A percentile compares a stretch with the other conserved stretches of the same genome.
These are phyloP conservation scores for Cladosporium austrohemisphaericum DNA, from an alignment of 2,329 filamentous ascomycete species.

Conservation along the genomic window DNA sequence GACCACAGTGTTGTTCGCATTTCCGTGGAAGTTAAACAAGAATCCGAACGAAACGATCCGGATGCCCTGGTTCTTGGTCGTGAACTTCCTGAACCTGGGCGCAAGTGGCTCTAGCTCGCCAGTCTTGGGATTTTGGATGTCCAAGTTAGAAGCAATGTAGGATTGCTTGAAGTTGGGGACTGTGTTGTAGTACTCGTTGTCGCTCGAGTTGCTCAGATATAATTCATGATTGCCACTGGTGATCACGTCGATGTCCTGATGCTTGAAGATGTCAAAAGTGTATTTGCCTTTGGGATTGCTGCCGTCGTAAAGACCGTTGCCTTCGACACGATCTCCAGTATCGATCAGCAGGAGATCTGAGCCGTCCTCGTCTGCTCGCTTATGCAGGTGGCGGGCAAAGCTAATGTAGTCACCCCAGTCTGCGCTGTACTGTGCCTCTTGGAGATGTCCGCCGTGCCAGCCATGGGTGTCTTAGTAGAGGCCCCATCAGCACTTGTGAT, in stretches of 20 bases:
- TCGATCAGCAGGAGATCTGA: constrained; percentile 89
- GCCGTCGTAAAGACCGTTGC: constrained; percentile 90
- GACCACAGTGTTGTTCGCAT: constrained; percentile 86
- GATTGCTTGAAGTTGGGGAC: constrained; percentile 76
- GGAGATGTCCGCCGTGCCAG: constrained; percentile 89
- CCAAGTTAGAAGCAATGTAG: constrained; percentile 89
- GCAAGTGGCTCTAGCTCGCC: constrained; percentile 72
- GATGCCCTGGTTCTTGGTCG: constrained; percentile 82
- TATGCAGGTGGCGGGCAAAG: constrained; percentile 77
- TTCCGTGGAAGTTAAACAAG: constrained; percentile 86
- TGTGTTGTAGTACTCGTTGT: constrained; percentile 72
- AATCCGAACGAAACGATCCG: constrained; percentile 88
- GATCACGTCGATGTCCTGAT: constrained; percentile 79
- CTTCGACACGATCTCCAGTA: constrained; percentile 88
- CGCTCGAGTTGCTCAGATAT: constrained; percentile 74
- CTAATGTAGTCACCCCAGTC: constrained; percentile 99
- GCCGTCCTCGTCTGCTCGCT: constrained; percentile 71
- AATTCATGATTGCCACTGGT: constrained; percentile 93
- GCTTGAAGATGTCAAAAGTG: constrained; percentile 78
- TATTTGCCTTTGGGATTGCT: constrained; percentile 84
- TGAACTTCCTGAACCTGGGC: constrained; percentile 81
- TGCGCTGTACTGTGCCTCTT: constrained; percentile 88
- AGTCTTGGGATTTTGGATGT: constrained; percentile 72
- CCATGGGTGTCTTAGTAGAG: constrained; percentile 67
- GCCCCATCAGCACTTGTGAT: not conserved